Evolutionary conservation across 768 basidiomycete species (phyloP).

Genomic region (Leccinum pellstonianum): DNA sequence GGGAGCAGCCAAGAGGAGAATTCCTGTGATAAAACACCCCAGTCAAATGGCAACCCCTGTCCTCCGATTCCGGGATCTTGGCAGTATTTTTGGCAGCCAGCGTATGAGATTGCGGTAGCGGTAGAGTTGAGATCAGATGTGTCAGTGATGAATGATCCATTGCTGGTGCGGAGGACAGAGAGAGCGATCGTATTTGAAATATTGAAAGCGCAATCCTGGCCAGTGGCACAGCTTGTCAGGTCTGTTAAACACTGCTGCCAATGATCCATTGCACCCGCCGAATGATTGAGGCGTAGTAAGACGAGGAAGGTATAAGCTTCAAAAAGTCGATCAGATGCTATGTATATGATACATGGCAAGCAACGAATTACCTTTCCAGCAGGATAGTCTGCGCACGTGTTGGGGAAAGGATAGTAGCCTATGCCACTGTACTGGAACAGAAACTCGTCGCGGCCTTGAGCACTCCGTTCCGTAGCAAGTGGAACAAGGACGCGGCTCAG

Average conservation of each 20-base stretch:
- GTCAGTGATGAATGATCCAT: neutral
- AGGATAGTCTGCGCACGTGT: conserved; percentile 2
- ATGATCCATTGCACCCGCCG: conserved; percentile 5
- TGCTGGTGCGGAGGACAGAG: conserved; percentile 15
- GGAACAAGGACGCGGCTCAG: too few relatives aligned
- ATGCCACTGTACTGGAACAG: too few relatives aligned
- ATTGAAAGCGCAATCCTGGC: conserved; percentile 4
- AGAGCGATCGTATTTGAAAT: conserved; percentile 12
- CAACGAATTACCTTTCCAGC: conserved; percentile 4
- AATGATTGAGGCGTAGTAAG: neutral
- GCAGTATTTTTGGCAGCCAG: conserved; percentile 8
- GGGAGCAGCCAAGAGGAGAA: conserved; percentile 48
- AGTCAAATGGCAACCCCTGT: conserved; percentile 9
- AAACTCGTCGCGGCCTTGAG: too few relatives aligned
- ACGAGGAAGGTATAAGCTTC: conserved; percentile 2
- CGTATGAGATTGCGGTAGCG: conserved; percentile 12
- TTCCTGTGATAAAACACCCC: conserved; percentile 28
- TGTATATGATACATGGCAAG: neutral
- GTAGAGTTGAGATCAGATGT: neutral
- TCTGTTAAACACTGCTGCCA: conserved; percentile 14
- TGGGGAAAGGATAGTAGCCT: too few relatives aligned
- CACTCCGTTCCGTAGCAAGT: too few relatives aligned
- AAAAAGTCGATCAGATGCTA: conserved; percentile 1
- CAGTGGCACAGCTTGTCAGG: neutral
- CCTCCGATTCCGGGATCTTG: too few relatives aligned